These are phyloP conservation scores for Lumnitzera racemosa DNA, from an alignment of 345 rosid genomes.

Conservation along the genomic window DNA sequence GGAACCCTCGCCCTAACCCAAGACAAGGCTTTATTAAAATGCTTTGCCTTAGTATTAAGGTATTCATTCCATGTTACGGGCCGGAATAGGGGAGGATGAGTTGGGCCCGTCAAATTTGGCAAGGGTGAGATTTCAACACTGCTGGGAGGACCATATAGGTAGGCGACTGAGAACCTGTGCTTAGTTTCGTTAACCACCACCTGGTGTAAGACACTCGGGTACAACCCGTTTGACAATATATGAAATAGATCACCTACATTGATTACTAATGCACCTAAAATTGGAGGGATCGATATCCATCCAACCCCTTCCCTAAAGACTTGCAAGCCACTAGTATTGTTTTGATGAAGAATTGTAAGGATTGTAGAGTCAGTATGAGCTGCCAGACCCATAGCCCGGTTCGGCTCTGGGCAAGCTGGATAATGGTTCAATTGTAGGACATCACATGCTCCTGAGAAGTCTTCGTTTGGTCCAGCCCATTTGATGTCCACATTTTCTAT, in stretches of 20 bases:
- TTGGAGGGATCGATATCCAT: conserved; percentile 37
- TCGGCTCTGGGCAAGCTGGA: conserved; percentile 47
- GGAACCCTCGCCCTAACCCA: conserved; percentile 12
- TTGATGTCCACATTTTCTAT: conserved; percentile 23
- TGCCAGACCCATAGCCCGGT: conserved; percentile 43
- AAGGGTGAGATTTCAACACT: conserved; percentile 27
- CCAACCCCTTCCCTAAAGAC: conserved; percentile 24
- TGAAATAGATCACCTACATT: conserved; percentile 41
- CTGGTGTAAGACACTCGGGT: conserved; percentile 33
- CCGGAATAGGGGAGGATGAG: conserved; percentile 32
- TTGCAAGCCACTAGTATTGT: conserved; percentile 32
- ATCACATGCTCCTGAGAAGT: conserved; percentile 8
- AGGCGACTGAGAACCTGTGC: conserved; percentile 28
- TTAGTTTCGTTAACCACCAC: conserved; percentile 30
- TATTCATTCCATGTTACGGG: conserved; percentile 38
- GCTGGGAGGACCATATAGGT: conserved; percentile 34
- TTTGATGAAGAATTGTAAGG: conserved; percentile 34
- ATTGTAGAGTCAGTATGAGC: conserved; percentile 43
- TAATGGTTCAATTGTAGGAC: conserved; percentile 39
- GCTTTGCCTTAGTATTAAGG: conserved; percentile 31
- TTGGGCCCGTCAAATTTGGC: conserved; percentile 20
- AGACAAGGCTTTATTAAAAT: conserved; percentile 23
- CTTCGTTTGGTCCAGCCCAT: conserved; percentile 23
- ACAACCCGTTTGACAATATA: conserved; percentile 38
- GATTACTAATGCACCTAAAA: conserved; percentile 28